Evolutionary conservation across 2,329 filamentous ascomycete species (phyloP), one percentile per base, ranked within the genome.

Genomic region (Mycosphaerella arachidis): DNA sequence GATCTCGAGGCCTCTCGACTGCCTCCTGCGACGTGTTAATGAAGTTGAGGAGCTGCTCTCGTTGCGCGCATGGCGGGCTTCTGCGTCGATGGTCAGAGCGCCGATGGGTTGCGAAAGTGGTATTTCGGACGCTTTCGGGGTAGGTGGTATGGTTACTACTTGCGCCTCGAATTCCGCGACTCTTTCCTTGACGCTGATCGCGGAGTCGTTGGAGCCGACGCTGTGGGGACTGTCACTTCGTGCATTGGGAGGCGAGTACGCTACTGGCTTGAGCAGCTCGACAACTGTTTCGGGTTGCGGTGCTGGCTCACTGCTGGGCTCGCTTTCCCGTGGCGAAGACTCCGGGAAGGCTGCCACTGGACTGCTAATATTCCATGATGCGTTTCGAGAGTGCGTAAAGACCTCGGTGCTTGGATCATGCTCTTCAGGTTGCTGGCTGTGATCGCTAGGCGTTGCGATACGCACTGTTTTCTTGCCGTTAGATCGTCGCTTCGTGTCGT

Each of bases 381-480:
- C 61, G 40, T 63, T 53, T 33, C 57, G 59, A 46, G 59, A 66
- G 45, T 61, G 61, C 37, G 63, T 66, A 53, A 63, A 63, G 30
- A 60, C 57, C 31, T 63, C 63, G 33, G 61, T 59, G 24, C 58
- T 60, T 29, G 55, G 52, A n/a, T 55, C 35, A 12, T 27, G 16
- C 8, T 51, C 43, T 33, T 53, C 59, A 3, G 58, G 20, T 46
- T 55, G 29, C n/a, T 50, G 30, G 16, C 29, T 24, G 6, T 59
- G 43, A n/a, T 37, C 59, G 13, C 57, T 60, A 58, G 54, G 57
- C 24, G 63, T 58, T 55, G 59, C 48, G 52, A 67, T 59, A 31
- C 60, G 65, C 48, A 61, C 61, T 37, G 50, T 55, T 52, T 58
- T 63, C 12, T 54, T 54, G 9, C 57, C 46, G 29, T 50, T 37